A percentile compares a stretch with the other conserved stretches of the same genome.
Evolutionary conservation across 2,329 filamentous ascomycete species (phyloP).

Genomic region (Hymenoscyphus fraxineus): DNA sequence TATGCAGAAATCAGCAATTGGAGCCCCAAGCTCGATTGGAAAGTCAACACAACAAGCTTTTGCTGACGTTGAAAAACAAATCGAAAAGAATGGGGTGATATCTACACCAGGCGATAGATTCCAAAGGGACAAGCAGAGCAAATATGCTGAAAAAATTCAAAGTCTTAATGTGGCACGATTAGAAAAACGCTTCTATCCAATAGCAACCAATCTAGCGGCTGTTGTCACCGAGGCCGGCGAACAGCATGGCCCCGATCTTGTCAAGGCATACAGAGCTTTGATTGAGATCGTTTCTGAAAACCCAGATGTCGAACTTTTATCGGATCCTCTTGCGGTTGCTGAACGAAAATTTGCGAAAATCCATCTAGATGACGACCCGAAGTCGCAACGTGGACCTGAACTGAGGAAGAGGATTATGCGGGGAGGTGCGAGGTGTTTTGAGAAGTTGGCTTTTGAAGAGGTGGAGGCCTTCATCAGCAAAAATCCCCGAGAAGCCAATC

Average conservation of each 20-base stretch:
- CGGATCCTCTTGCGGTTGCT: slow-evolving; percentile 61
- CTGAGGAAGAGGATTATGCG: slow-evolving; percentile 77
- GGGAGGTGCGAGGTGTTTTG: slow-evolving; percentile 75
- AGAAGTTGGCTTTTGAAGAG: slow-evolving; percentile 74
- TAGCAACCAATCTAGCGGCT: slow-evolving; percentile 71
- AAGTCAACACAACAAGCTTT: slow-evolving; percentile 56
- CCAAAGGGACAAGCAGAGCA: slow-evolving; percentile 77
- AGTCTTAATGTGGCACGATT: slow-evolving; percentile 71
- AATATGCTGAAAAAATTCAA: slow-evolving; percentile 75
- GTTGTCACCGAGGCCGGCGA: slow-evolving; percentile 69
- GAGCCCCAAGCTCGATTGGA: slow-evolving; percentile 67
- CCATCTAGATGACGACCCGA: slow-evolving; percentile 72
- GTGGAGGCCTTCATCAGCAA: slow-evolving; percentile 75
- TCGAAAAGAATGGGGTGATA: slow-evolving; percentile 46
- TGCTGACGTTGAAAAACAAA: slow-evolving; percentile 61
- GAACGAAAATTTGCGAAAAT: slow-evolving; percentile 73
- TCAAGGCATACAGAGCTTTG: slow-evolving; percentile 79
- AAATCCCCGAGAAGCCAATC: slow-evolving; percentile 81
- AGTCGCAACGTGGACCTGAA: slow-evolving; percentile 58
- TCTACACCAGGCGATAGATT: slow-evolving; percentile 65
- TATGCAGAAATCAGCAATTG: slow-evolving; percentile 82
- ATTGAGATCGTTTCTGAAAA: slow-evolving; percentile 75
- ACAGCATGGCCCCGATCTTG: slow-evolving; percentile 68
- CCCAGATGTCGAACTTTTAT: slow-evolving; percentile 52
- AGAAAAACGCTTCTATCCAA: slow-evolving; percentile 62